Evolutionary conservation across 192 early-diverging fungal genomes (phyloP).

Genomic region (Umbelopsis sp.): DNA sequence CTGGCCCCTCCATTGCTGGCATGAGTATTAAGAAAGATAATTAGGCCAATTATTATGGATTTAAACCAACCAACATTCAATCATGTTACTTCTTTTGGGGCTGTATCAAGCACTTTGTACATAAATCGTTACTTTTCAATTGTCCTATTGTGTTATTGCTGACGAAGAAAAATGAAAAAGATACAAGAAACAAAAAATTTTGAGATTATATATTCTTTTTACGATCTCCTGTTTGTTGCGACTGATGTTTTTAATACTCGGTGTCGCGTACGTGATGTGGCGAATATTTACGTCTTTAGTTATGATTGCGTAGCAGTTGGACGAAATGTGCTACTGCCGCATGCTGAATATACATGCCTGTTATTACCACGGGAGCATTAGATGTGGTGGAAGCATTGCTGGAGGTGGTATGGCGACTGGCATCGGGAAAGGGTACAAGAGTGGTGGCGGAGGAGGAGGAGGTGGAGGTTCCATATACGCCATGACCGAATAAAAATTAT

Average conservation of each 20-base stretch:
- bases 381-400: neutral
- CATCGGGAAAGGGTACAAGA: conserved; percentile 8
- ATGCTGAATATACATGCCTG: neutral
- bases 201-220: too few relatives aligned
- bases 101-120: neutral
- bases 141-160: neutral
- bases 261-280: neutral
- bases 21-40: conserved; percentile 5
- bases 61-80: neutral
- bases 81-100: neutral
- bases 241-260: neutral
- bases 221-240: neutral
- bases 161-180: neutral
- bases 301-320: too few relatives aligned
- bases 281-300: too few relatives aligned
- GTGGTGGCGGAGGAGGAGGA: neutral
- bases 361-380: neutral
- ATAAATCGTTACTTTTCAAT: neutral
- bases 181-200: neutral
- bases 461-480: neutral
- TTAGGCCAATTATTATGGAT: neutral
- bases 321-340: too few relatives aligned
- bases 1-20: conserved; percentile 1
- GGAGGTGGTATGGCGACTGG: neutral
- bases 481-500: neutral